Percentiles rank a stretch among this genome's conserved stretches.
phyloP scores from a whole-genome alignment of 2,329 filamentous ascomycete genomes.

The Fusarium sp. region DNA sequence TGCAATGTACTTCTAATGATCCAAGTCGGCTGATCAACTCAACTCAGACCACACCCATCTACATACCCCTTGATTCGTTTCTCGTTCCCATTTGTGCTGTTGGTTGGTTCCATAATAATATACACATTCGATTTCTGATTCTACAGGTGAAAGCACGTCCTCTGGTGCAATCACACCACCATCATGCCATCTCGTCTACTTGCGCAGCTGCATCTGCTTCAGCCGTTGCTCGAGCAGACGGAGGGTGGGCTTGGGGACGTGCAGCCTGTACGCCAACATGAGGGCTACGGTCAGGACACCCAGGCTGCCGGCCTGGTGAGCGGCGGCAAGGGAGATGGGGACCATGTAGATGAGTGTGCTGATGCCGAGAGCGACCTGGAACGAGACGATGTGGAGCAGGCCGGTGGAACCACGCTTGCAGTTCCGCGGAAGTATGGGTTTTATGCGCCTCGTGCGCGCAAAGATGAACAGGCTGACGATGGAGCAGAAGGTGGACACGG shows the following conservation, averaged over 20 bases:
- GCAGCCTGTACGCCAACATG: constrained; percentile 78
- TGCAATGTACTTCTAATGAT: constrained; percentile 7
- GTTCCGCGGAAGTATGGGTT: constrained; percentile 65
- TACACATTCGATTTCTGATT: constrained; percentile 39
- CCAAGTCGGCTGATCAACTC: constrained; percentile 2
- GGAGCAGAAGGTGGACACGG: constrained; percentile 84
- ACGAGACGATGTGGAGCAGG: constrained; percentile 78
- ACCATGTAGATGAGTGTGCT: constrained; percentile 93
- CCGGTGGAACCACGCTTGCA: constrained; percentile 76
- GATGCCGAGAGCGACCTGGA: constrained; percentile 89
- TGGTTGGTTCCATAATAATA: constrained; percentile 36
- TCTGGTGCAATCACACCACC: constrained; percentile 23
- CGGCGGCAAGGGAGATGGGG: constrained; percentile 83
- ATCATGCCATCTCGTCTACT: constrained; percentile 26
- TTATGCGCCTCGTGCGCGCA: constrained; percentile 69
- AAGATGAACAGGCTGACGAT: constrained; percentile 84
- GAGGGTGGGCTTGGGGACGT: constrained; percentile 72
- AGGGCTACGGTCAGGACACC: constrained; percentile 83
- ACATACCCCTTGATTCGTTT: not conserved
- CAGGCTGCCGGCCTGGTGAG: constrained; percentile 90
- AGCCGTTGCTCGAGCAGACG: constrained; percentile 64
- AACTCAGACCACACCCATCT: constrained; percentile 20
- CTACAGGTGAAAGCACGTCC: constrained; percentile 32
- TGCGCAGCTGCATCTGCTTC: constrained; percentile 44
- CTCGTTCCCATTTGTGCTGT: constrained; percentile 25